Percentiles rank a stretch among this genome's conserved stretches.
These are phyloP conservation scores for Podaxis rugospora DNA, from an alignment of 768 basidiomycete species.

Conservation along the genomic window DNA sequence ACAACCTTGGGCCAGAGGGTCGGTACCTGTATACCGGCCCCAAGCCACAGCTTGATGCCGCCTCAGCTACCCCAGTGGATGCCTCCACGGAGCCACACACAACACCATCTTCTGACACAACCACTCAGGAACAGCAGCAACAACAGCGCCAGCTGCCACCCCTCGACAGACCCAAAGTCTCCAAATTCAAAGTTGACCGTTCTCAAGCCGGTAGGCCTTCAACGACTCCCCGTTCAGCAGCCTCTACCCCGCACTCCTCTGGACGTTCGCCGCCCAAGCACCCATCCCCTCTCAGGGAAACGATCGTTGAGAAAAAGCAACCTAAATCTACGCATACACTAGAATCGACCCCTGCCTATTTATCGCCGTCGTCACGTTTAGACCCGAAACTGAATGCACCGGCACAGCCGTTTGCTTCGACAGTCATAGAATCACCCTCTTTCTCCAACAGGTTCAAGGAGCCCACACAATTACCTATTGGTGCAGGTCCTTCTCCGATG, in stretches of 20 bases:
- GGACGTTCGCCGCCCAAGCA: slow-evolving; percentile 32
- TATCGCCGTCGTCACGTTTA: slow-evolving; percentile 14
- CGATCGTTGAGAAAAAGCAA: slow-evolving; percentile 2
- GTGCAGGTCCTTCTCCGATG: not conserved
- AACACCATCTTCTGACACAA: not conserved
- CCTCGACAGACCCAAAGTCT: slow-evolving; percentile 34
- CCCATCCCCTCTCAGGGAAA: slow-evolving; percentile 6
- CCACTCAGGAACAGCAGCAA: not conserved
- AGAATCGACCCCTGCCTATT: not conserved
- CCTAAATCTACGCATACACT: not conserved
- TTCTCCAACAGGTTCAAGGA: slow-evolving; percentile 1
- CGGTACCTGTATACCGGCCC: slow-evolving; percentile 25
- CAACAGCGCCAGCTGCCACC: slow-evolving; percentile 18
- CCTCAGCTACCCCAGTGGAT: not conserved
- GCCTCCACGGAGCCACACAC: not conserved
- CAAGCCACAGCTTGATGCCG: slow-evolving; percentile 6
- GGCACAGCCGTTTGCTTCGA: not conserved
- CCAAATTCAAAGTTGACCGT: slow-evolving; percentile 47
- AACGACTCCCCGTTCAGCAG: slow-evolving; percentile 7
- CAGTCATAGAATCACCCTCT: slow-evolving; percentile 10
- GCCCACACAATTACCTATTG: not conserved
- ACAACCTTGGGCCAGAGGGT: slow-evolving; percentile 49
- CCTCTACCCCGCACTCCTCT: slow-evolving; percentile 2
- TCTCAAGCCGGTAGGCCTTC: slow-evolving; percentile 25
- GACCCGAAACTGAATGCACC: not conserved